Percentiles rank a stretch among this genome's conserved stretches.
phyloP scores from a whole-genome alignment of 805 yeast species.

The Schwanniomyces polymorphus region DNA sequence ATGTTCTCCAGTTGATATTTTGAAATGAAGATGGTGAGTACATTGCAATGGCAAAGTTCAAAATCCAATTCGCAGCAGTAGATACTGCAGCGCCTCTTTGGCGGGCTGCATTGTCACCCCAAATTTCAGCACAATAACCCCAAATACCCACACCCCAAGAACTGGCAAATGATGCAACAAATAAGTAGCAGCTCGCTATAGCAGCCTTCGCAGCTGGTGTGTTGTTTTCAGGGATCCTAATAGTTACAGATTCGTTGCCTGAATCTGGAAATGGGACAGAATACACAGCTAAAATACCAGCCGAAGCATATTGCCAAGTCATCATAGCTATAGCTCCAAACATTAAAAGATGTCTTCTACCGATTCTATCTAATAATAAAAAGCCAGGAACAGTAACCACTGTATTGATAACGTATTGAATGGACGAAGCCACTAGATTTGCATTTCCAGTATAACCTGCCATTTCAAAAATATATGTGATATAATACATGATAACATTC shows the following conservation, averaged over 20 bases:
- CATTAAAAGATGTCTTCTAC: constrained; percentile 64
- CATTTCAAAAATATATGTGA: constrained; percentile 59
- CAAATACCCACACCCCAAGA: too few species aligned
- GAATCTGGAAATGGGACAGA: constrained; percentile 22
- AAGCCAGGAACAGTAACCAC: constrained; percentile 63
- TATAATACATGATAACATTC: constrained; percentile 64
- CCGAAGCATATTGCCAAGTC: constrained; percentile 39
- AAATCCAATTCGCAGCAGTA: too few species aligned
- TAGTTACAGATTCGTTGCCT: constrained; percentile 20
- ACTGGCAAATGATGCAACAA: too few species aligned
- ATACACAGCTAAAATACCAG: constrained; percentile 38
- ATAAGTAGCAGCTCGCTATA: too few species aligned
- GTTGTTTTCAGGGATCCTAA: constrained; percentile 31
- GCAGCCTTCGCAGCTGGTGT: too few species aligned
- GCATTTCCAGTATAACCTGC: constrained; percentile 53
- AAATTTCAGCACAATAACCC: too few species aligned
- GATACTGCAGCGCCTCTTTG: too few species aligned
- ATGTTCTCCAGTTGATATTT: too few species aligned
- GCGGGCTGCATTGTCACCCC: too few species aligned
- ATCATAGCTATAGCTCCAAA: constrained; percentile 48
- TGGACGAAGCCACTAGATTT: constrained; percentile 55
- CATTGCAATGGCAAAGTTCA: too few species aligned
- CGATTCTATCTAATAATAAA: constrained; percentile 56
- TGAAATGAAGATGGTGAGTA: too few species aligned
- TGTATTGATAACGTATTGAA: constrained; percentile 58